A percentile compares a stretch with the other conserved stretches of the same genome.
Evolutionary conservation across 306 rosid species (phyloP).

Genomic region (Alnus rubra): DNA sequence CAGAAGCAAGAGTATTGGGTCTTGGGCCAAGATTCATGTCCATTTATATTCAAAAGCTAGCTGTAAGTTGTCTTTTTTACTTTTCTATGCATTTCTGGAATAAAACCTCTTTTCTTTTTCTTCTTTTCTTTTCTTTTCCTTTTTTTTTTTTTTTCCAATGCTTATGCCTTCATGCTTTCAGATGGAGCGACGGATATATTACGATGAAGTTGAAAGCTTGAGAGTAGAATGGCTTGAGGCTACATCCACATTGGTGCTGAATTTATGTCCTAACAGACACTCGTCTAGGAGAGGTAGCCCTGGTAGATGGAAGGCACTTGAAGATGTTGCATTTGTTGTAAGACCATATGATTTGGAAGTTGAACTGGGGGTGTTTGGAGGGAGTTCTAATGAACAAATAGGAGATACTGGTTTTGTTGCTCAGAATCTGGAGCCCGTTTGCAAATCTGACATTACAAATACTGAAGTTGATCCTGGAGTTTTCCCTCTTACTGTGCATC

Average conservation of each 20-base stretch:
- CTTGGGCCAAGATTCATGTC: conserved; percentile 95
- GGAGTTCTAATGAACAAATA: conserved; percentile 19
- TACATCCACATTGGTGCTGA: conserved; percentile 82
- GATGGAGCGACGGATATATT: conserved; percentile 85
- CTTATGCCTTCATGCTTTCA: conserved; percentile 28
- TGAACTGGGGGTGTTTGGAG: conserved; percentile 28
- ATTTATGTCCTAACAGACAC: conserved; percentile 47
- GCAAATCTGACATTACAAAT: conserved; percentile 26
- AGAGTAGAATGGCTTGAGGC: conserved; percentile 78
- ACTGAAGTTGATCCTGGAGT: conserved; percentile 52
- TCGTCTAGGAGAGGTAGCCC: conserved; percentile 47
- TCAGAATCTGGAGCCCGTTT: conserved; percentile 11
- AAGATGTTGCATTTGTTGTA: conserved; percentile 57
- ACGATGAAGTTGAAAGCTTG: conserved; percentile 83
- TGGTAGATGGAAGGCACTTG: conserved; percentile 66
- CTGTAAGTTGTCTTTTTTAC: conserved; percentile 56
- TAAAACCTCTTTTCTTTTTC: background rate
- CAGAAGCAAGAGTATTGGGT: conserved; percentile 88
- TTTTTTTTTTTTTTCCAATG: background rate
- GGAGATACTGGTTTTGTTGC: conserved; percentile 29
- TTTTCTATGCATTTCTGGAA: background rate
- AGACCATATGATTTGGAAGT: conserved; percentile 51
- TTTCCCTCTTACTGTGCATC: conserved; percentile 63
- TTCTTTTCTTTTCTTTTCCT: background rate
- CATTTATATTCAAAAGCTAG: conserved; percentile 73